Evolutionary conservation across 768 basidiomycete species (phyloP), one percentile per base, ranked within the genome.

Genomic region (Guyanaporus albipodus): DNA sequence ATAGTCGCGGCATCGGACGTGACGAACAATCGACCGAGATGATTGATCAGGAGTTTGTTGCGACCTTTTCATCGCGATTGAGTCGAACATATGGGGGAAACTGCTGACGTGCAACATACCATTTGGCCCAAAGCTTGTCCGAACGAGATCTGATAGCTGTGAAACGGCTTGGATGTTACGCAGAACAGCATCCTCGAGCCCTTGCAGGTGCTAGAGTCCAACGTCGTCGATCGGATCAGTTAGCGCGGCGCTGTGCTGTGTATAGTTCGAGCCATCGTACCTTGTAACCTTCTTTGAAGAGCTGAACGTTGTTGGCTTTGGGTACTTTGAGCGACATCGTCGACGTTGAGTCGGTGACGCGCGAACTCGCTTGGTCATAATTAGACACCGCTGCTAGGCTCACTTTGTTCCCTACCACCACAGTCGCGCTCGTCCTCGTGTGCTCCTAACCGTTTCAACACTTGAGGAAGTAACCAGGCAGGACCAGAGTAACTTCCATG

Each of bases 1-100:
- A 99, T 98, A 48, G 95, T 98, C 11, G 96, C 96, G 9, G 96
- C 95, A 79, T 99, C 95, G 38, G 92, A 95, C 27, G 96, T 99
- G 50, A 98, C 94, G 69, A 98, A 98, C 31, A 97, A 77, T 67
- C 84, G 79, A 44, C 93, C 93, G 28, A 99, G 76, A 69, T 98
- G 95, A 68, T 99, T 99, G 71, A 99, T 95, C 66, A 99, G 72
- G 44, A 99, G 82, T 69, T 99, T 99, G 70, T 97, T 99, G 42
- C 95, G 81, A 38, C 95, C 95, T 91, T 60, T 15, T 37, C 18
- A 44, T 45, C 26, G 24, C 48, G 27, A 48, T 50, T 53, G 45
- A 54, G 39, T 22, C 21, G 19, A 3, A n/a, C 8, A 17, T 29
- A 9, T 12, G 36, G 15, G 22, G 38, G 50, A 12, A 14, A 23